Base-by-base conservation (phyloP, 495 filamentous ascomycete genomes). In the Penicilliopsis zonata region DNA sequence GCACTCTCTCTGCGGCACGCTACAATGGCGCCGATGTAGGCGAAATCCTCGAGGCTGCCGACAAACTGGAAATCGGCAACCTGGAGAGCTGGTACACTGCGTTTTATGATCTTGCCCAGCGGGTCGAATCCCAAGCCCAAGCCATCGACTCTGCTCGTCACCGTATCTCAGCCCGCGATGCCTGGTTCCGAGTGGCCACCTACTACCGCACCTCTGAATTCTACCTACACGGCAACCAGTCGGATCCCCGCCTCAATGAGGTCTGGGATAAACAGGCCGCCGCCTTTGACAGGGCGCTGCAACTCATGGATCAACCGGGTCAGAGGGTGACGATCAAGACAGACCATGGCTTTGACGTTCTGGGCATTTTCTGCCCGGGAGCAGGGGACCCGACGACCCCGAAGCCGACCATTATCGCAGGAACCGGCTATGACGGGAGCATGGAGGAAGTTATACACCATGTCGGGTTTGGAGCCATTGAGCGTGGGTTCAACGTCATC, bases 381-480 rank as follows among this genome's bases (percentile, higher is more conserved):
- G 2, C 37, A 0, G 41, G 47, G 2, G 16, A 53, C 1, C 42
- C 44, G 1, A 42, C 43, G 22, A 25, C 28, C 13, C 57, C 58
- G 32, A 45, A 42, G 0, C 67, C 70, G 0, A 27, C 71, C 5
- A n/a, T 72, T 1, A 5, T 74, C 7, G 32, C 46, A 24, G 23
- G 7, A 10, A 50, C 46, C 9, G 70, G 69, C 1, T 46, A 22
- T 2, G 70, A 74, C 37, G 53, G 61, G 0, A 49, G 36, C 0
- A 41, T 57, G 10, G 70, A 74, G 34, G 70, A 74, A 34, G 16
- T 72, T 0, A 68, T 59, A 36, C 64, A 47, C 35, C 5, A 62
- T 0, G 12, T 18, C 21, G 28, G 43, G 0, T 30, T 41, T 0
- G 29, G n/a, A 0, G 67, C 40, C 0, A 42, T 30, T 0, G 30